Evolutionary conservation across 495 filamentous ascomycete species (phyloP), one percentile per base, ranked within the genome.

Genomic region (Xanthoparmelia taractica): DNA sequence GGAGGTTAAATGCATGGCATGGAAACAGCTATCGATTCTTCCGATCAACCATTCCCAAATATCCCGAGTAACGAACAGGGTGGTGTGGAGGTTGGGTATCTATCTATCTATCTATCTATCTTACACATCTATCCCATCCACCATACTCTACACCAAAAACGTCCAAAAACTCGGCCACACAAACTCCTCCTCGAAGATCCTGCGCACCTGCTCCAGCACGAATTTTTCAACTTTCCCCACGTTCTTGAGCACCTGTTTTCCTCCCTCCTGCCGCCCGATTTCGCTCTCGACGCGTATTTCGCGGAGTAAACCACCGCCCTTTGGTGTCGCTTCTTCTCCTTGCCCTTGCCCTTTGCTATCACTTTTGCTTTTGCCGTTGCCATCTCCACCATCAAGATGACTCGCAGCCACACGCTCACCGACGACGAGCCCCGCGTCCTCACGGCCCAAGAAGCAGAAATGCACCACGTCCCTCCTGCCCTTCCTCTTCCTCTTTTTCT

Each of bases 91-190:
- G n/a, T n/a, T n/a, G n/a, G n/a, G n/a, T 37, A 37, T 37, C 34
- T 37, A 37, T 37, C 8, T 40, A 40, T 40, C 37, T 40, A 40
- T 40, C 37, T 40, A 40, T 40, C 10, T 13, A 37, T 4, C 34
- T 5, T 37, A 37, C 34, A 11, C 11, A 37, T 37, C 34, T 37
- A 37, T 37, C 5, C 34, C 11, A n/a, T 37, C 5, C 11, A 11
- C 11, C 11, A 6, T 37, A 37, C 12, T 25, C 59, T 73, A 97
- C 12, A 98, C 85, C 63, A 98, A 76, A 72, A 97, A 96, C 2
- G 93, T 98, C 91, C 92, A 97, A 75, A 91, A 97, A 73, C 92
- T 96, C 45, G 94, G 94, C 76, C 92, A 98, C 29, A 98, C 92
- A 72, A 98, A 89, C 73, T 98, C 94, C 71, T 97, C 94, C 75